Evolutionary conservation across 176 grass and related monocot species (phyloP), one percentile per base, ranked within the genome.

Genomic region (Elaeis guineensis): DNA sequence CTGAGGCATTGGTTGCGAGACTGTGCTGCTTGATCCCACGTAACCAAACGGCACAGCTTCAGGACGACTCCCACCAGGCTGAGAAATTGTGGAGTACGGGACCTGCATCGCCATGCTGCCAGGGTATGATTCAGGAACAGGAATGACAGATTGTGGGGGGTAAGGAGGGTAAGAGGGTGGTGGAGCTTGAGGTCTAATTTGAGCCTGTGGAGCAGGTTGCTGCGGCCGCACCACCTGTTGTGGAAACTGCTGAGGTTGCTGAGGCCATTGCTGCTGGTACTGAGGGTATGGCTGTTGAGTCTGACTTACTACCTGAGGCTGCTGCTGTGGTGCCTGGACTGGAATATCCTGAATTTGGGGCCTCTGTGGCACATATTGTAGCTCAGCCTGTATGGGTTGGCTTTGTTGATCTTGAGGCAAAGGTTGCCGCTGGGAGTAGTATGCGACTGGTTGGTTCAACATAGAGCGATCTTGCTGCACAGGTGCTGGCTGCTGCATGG

Each of bases 91-190:
- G 16, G 88, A 74, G 68, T 89, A 89, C 2, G 79, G 54, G 77
- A 72, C 72, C 18, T 78, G 92, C 63, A 76, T 66, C 20, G 66
- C 64, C 80, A 83, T 92, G 73, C 72, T 79, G 49, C 73, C 72
- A 17, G 81, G 48, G 51, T 52, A 74, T 70, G 81, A 48, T 67
- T 89, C 85, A 2, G 67, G 32, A 58, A 70, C 75, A 68, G 67
- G 69, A 77, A 68, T 83, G 39, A 81, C 64, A 78, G 82, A 58
- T 61, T 83, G 84, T 83, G 80, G 60, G 12, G 72, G 72, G 23
- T 85, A 97, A 17, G 78, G 75, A 64, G 88, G 85, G 74, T 92
- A 98, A 11, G 83, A 68, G 9, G 35, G 35, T 25, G 74, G 54
- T 55, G 80, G 55, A 17, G 69, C 69, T 67, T 89, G 84, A 76